Conservation (phyloP, 169 alveolate species). For the Perkinsus chesapeaki region DNA sequence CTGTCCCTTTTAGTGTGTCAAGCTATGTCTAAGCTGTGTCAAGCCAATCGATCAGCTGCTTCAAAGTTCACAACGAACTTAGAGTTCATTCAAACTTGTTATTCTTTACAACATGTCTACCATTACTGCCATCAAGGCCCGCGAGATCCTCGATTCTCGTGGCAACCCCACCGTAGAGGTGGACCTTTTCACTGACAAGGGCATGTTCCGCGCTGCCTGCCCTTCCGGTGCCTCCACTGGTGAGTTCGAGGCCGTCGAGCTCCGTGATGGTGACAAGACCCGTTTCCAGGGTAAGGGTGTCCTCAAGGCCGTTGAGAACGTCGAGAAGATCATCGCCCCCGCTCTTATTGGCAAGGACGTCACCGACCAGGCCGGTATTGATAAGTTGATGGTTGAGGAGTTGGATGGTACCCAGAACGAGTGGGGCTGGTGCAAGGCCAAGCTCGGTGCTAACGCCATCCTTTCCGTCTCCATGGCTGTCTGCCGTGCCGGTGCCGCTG, state of each 20-base stretch:
- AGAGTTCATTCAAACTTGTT: background rate
- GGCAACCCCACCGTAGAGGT: slow-evolving; percentile 89
- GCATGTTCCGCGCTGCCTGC: slow-evolving; percentile 89
- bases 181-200: slow-evolving; percentile 62
- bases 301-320: slow-evolving; percentile 83
- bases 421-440: slow-evolving; percentile 89
- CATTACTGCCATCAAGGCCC: background rate
- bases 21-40: background rate
- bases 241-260: slow-evolving; percentile 89
- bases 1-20: background rate
- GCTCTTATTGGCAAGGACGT: slow-evolving; percentile 75
- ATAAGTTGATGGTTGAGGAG: slow-evolving; percentile 78
- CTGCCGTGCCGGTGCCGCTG: slow-evolving; percentile 95
- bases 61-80: background rate
- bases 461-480: slow-evolving; percentile 89
- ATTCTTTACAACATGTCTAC: background rate
- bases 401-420: slow-evolving; percentile 88
- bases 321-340: slow-evolving; percentile 67
- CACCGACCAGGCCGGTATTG: slow-evolving; percentile 69
- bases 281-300: slow-evolving; percentile 91
- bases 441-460: slow-evolving; percentile 94
- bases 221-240: slow-evolving; percentile 99
- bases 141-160: slow-evolving; percentile 74
- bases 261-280: slow-evolving; percentile 86
- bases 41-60: background rate